phyloP scores from a whole-genome alignment of 108 stramenopile species.

The Nitzschia putrida region DNA sequence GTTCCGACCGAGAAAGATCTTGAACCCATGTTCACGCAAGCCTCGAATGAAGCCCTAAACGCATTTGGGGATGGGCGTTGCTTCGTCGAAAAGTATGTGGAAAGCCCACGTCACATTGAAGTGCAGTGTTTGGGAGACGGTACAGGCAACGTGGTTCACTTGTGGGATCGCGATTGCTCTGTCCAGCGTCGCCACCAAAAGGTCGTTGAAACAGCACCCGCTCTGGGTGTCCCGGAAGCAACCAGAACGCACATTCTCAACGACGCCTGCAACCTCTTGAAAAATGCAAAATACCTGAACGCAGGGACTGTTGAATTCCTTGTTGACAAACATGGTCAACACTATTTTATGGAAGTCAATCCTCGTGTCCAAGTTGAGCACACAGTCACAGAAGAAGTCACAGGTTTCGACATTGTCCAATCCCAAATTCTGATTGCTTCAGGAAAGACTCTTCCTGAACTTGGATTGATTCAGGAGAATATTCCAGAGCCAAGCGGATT shows the following conservation, averaged over 20 bases:
- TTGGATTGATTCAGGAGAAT: slow-evolving; percentile 70
- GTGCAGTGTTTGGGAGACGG: slow-evolving; percentile 95
- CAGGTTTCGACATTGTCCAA: slow-evolving; percentile 90
- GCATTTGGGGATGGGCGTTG: slow-evolving; percentile 94
- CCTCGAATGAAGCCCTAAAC: slow-evolving; percentile 82
- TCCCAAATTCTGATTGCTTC: slow-evolving; percentile 90
- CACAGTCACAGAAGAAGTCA: slow-evolving; percentile 91
- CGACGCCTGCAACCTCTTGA: slow-evolving; percentile 73
- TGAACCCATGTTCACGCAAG: slow-evolving; percentile 65
- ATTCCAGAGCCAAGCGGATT: slow-evolving; percentile 71
- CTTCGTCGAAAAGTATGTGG: slow-evolving; percentile 93
- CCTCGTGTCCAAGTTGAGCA: slow-evolving; percentile 92
- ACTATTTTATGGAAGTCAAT: slow-evolving; percentile 96
- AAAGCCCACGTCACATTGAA: slow-evolving; percentile 93
- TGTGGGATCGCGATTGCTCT: slow-evolving; percentile 95
- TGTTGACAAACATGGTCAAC: slow-evolving; percentile 85
- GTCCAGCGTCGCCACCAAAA: slow-evolving; percentile 99
- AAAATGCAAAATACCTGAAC: slow-evolving; percentile 85
- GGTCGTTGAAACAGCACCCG: slow-evolving; percentile 94
- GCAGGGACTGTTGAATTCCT: slow-evolving; percentile 97
- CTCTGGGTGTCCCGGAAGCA: slow-evolving; percentile 66
- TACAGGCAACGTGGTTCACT: slow-evolving; percentile 88
- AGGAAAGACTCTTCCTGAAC: slow-evolving; percentile 81
- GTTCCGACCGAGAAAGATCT: slow-evolving; percentile 75
- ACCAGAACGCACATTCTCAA: slow-evolving; percentile 75